Conservation (phyloP, 2,329 filamentous ascomycete genomes). For the Exserohilum rostratum region DNA sequence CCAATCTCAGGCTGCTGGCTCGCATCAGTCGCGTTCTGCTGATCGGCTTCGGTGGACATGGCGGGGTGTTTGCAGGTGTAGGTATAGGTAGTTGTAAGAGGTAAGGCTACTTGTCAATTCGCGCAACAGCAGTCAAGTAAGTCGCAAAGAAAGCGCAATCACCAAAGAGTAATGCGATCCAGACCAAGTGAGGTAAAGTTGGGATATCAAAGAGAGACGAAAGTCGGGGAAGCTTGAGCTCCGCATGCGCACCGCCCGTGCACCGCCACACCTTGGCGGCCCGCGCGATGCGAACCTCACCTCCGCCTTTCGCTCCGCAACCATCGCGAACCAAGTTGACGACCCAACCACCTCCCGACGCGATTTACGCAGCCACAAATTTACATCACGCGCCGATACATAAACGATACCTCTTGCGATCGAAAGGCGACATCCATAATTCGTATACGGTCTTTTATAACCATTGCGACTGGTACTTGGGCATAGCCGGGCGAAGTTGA, state of each 20-base stretch:
- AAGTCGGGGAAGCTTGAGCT: conserved; percentile 8
- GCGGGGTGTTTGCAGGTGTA: conserved; percentile 3
- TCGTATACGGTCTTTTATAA: conserved; percentile 13
- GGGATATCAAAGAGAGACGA: background rate
- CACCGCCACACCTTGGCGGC: conserved; percentile 25
- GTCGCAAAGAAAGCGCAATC: background rate
- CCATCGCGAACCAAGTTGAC: conserved; percentile 14
- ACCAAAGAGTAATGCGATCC: background rate
- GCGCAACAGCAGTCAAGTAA: too few species aligned
- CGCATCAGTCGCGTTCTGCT: conserved; percentile 3
- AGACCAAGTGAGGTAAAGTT: background rate
- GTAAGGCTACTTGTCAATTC: background rate
- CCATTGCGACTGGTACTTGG: conserved; percentile 24
- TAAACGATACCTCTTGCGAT: background rate
- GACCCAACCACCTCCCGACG: conserved; percentile 5
- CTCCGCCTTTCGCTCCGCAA: conserved; percentile 31
- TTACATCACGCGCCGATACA: conserved; percentile 4
- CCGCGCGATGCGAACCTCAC: conserved; percentile 29
- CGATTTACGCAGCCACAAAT: conserved; percentile 2
- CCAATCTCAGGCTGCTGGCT: conserved; percentile 1
- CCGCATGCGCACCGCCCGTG: background rate
- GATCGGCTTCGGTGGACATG: conserved; percentile 22
- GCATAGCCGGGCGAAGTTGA: conserved; percentile 32
- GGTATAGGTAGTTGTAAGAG: too few species aligned
- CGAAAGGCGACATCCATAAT: background rate